Conservation (phyloP, 768 basidiomycete genomes). For the Leccinum subtestaceum region DNA sequence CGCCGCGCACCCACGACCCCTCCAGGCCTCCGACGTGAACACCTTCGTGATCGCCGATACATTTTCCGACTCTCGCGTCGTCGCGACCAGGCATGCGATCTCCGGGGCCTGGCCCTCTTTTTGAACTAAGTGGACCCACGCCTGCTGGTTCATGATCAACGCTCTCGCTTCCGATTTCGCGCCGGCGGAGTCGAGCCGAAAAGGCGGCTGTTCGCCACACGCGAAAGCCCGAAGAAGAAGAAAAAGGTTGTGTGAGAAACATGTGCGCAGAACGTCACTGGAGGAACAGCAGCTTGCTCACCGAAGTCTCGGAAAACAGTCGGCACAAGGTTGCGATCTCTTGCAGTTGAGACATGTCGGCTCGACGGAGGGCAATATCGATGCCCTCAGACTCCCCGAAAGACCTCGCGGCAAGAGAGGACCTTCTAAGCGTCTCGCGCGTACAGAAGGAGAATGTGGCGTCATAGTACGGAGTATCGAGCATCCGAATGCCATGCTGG, state of each 20-base stretch:
- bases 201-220: conserved; percentile 46
- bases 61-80: conserved; percentile 55
- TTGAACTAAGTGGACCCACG: conserved; percentile 58
- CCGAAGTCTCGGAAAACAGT: conserved; percentile 59
- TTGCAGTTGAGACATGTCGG: conserved; percentile 28
- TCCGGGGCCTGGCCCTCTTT: conserved; percentile 23
- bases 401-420: neutral
- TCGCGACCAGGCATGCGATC: conserved; percentile 67
- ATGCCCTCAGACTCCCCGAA: conserved; percentile 8
- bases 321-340: conserved; percentile 46
- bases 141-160: conserved; percentile 44
- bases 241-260: neutral
- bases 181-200: conserved; percentile 16
- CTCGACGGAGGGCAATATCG: conserved; percentile 33
- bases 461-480: conserved; percentile 54
- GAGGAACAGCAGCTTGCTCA: conserved; percentile 31
- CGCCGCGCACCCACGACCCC: conserved; percentile 56
- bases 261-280: neutral
- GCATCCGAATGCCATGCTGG: conserved; percentile 18
- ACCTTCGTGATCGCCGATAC: conserved; percentile 74
- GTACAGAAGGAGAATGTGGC: conserved; percentile 61
- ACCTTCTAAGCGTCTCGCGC: conserved; percentile 32
- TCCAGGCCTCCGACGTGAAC: conserved; percentile 53
- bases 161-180: conserved; percentile 43
- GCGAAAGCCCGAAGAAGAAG: neutral